Evolutionary conservation across 2,329 filamentous ascomycete species (phyloP), one percentile per base, ranked within the genome.

Genomic region (Aspergillus intermedius): DNA sequence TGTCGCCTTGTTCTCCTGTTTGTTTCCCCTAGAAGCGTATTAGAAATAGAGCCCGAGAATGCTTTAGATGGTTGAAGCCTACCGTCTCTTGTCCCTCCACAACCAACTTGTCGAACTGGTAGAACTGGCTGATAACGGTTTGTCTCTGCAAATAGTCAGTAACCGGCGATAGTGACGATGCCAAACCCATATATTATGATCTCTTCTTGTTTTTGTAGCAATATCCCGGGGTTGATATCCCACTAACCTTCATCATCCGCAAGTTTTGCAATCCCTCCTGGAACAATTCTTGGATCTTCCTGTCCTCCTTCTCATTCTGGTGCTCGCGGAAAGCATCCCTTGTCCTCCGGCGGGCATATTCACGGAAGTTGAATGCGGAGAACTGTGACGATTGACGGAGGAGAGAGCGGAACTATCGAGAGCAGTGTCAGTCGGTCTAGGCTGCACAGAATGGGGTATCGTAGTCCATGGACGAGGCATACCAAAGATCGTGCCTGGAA

Each of bases 361-460:
- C 91, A 73, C 93, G 83, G 79, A 96, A 98, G 74, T 97, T 98
- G 77, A 97, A 98, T 59, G 87, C 83, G 54, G 89, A 82, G 71
- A 98, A 97, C 65, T 95, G 87, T 53, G 80, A 78, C 54, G 89
- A 84, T 69, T 93, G 87, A 60, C 91, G 87, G 62, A 97, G 77
- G 61, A 98, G 77, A 64, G 91, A 91, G 58, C 93, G 91, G 73
- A 95, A 97, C 91, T 95, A 55, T 45, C 12, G 6, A 2, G 9
- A 13, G 9, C 19, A 41, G 5, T 25, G 45, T 53, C 39, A 49
- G 43, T 34, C 9, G 17, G 3, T 6, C 34, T 35, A 1, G 5
- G 6, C 13, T n/a, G 8, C 34, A 35, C 15, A 7, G 3, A 15
- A 35, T n/a, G 32, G 3, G 5, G 10, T 40, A 10, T 19, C 19